These are phyloP conservation scores for Fallopia convolvulus DNA, from an alignment of 148 eudicot species.

Conservation along the genomic window DNA sequence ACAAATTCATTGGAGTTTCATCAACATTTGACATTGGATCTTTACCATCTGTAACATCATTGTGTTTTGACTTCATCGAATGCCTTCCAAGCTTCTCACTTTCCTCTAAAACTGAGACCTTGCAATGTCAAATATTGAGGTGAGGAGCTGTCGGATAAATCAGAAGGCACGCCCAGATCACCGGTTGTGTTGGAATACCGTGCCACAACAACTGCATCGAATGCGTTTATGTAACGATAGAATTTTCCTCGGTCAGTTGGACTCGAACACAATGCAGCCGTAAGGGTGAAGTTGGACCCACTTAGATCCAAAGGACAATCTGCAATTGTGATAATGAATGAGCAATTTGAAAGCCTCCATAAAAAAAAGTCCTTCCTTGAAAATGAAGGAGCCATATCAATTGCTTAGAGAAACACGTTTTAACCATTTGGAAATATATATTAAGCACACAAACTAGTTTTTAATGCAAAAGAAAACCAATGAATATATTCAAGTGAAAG, in stretches of 20 bases:
- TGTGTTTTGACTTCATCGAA: conserved; percentile 35
- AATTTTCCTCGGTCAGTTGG: conserved; percentile 60
- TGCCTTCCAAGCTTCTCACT: conserved; percentile 39
- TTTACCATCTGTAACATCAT: conserved; percentile 14
- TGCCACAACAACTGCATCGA: conserved; percentile 66
- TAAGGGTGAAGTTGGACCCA: conserved; percentile 59
- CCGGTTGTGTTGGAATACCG: conserved; percentile 66
- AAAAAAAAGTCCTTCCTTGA: background rate
- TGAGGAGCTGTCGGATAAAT: conserved; percentile 48
- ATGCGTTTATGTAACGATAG: conserved; percentile 84
- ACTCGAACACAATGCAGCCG: conserved; percentile 64
- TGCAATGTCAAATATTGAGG: no score
- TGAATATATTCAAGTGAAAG: background rate
- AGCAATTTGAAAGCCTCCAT: background rate
- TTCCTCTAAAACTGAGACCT: no score
- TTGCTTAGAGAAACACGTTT: no score
- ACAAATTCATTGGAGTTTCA: conserved; percentile 17
- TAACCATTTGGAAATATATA: background rate
- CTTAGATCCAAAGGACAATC: conserved; percentile 91
- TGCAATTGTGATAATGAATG: conserved; percentile 19
- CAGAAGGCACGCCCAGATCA: conserved; percentile 57
- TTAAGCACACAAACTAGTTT: background rate
- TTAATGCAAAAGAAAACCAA: background rate
- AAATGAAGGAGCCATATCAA: background rate
- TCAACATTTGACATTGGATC: conserved; percentile 12